Evolutionary conservation across 805 yeast species (phyloP).

Genomic region (Cyberlindnera americana): DNA sequence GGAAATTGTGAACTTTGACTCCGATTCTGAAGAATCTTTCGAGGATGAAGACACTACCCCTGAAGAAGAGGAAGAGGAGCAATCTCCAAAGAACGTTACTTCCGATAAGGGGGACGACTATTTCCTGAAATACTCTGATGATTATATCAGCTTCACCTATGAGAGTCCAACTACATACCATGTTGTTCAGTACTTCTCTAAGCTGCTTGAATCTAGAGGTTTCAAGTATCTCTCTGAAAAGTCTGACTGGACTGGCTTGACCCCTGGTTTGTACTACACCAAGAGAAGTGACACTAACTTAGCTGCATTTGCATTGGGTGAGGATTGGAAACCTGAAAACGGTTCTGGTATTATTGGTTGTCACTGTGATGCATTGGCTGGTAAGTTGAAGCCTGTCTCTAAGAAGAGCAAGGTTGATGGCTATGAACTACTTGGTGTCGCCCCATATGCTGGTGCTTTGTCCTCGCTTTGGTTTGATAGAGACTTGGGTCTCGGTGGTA

Average conservation of each 20-base stretch:
- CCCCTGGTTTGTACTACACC: constrained; percentile 60
- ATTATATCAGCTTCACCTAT: constrained; percentile 69
- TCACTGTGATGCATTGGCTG: constrained; percentile 74
- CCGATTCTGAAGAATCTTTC: constrained; percentile 10
- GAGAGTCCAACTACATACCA: constrained; percentile 74
- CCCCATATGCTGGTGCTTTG: constrained; percentile 77
- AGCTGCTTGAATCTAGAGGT: constrained; percentile 52
- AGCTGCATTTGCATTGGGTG: constrained; percentile 68
- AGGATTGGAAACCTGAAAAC: constrained; percentile 56
- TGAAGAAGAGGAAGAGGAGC: constrained; percentile 15
- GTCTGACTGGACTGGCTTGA: constrained; percentile 32
- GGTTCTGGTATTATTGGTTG: constrained; percentile 71
- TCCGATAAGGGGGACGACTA: constrained; percentile 21
- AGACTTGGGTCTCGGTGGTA: constrained; percentile 82
- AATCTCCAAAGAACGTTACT: neutral
- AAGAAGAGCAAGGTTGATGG: constrained; percentile 62
- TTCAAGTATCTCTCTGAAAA: constrained; percentile 66
- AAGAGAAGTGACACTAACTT: constrained; percentile 65
- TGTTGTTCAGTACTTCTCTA: constrained; percentile 52
- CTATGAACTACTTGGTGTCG: constrained; percentile 74
- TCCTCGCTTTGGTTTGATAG: constrained; percentile 74
- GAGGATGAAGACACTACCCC: constrained; percentile 23
- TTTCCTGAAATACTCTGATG: constrained; percentile 34
- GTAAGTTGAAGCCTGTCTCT: constrained; percentile 69
- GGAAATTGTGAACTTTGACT: constrained; percentile 22